Base-by-base conservation (phyloP, 208 protist species). In the Sergeia podlipaevii region DNA sequence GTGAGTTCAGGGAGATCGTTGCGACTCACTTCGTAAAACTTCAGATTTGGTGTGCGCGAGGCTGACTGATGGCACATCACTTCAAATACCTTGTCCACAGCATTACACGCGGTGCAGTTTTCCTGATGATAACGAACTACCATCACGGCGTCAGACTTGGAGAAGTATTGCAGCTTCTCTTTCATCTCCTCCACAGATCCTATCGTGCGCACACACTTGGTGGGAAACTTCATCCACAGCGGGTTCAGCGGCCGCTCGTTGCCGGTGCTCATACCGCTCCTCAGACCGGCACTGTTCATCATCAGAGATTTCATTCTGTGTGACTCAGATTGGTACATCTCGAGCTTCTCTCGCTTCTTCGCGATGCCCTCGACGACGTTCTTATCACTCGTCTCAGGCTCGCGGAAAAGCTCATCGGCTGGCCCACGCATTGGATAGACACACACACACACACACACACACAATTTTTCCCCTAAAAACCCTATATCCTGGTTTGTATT, bases 71-170 rank as follows among this genome's bases (percentile, higher is more conserved):
- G 85, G 50, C 85, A 93, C 21, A 89, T 69, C 51, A 89, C 48
- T 64, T 93, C 80, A 28, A 86, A 88, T 17, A 80, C 74, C 53
- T 93, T 93, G 37, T 65, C 77, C 11, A 89, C 68, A 0, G 85
- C 85, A 56, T 93, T 93, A 50, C 85, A 93, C 18, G 85, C 80
- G 3, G 78, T 93, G 69, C 85, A 93, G 70, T 77, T 76, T 46
- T 85, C 54, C 49, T 89, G 85, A 32, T 82, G 74, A 43, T 93
- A 93, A 11, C 74, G 80, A 64, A 93, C 85, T 30, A 93, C 81
- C 80, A 89, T 82, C 13, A 89, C 81, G 21, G 87, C 85, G 51
- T 87, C 78, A 15, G 65, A 71, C 21, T 85, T 50, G 11, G 81
- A 51, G 57, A 84, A 93, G 65, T 93, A 88, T n/a, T 80, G 54